phyloP scores from a whole-genome alignment of 148 eudicot species.

The Bassia scoparia region DNA sequence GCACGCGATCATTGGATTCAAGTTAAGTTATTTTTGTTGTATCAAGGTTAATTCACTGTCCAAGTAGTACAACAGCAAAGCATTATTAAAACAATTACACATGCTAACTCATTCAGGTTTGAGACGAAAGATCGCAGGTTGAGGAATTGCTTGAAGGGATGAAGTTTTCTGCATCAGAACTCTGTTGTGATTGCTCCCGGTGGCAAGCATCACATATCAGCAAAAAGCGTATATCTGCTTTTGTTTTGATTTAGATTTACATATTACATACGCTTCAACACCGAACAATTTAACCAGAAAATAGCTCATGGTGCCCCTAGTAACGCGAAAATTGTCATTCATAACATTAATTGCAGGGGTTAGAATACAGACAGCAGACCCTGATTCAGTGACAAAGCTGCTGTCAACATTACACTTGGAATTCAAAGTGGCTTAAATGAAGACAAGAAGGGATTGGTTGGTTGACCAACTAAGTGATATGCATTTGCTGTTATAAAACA shows the following conservation, averaged over 20 bases:
- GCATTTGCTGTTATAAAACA: too few relatives aligned
- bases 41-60: background rate
- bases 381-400: conserved; percentile 30
- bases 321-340: background rate
- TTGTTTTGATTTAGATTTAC: background rate
- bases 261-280: background rate
- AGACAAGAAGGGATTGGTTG: conserved; percentile 69
- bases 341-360: conserved; percentile 34
- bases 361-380: conserved; percentile 39
- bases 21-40: conserved; percentile 39
- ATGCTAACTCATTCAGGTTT: conserved; percentile 37
- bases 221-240: conserved; percentile 31
- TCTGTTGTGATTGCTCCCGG: conserved; percentile 63
- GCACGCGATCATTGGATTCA: conserved; percentile 62
- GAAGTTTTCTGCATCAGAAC: conserved; percentile 91
- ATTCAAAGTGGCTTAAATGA: conserved; percentile 54
- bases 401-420: conserved; percentile 36
- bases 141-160: conserved; percentile 66
- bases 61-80: background rate
- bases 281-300: background rate
- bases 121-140: conserved; percentile 51
- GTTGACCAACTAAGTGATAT: conserved; percentile 28
- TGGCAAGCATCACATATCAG: conserved; percentile 62
- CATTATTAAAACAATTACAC: too few relatives aligned
- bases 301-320: background rate